These are phyloP conservation scores for Aureobasidium zeae DNA, from an alignment of 2,329 filamentous ascomycete species.

Conservation along the genomic window DNA sequence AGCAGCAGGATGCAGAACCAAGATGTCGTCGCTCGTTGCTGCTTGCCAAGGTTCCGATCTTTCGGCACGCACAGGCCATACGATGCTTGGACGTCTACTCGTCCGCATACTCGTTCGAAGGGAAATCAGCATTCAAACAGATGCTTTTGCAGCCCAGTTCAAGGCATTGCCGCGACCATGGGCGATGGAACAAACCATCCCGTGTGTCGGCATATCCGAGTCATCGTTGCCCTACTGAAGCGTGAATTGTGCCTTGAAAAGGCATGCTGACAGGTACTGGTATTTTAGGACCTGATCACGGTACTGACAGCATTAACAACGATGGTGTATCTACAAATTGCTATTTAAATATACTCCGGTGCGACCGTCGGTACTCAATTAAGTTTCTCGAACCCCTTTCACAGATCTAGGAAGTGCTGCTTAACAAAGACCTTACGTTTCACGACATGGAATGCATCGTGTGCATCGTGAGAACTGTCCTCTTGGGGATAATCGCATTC, in stretches of 20 bases:
- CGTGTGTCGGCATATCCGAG: background rate
- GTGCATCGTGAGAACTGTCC: background rate
- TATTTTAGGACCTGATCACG: background rate
- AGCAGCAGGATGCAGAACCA: no score
- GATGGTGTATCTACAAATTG: background rate
- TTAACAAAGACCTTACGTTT: background rate
- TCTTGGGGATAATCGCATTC: background rate
- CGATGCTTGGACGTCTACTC: no score
- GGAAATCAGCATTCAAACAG: no score
- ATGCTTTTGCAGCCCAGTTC: no score
- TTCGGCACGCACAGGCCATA: no score
- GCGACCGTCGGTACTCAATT: background rate
- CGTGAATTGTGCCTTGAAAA: conserved; percentile 4
- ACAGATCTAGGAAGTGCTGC: background rate
- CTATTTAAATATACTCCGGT: background rate
- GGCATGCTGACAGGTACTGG: conserved; percentile 8
- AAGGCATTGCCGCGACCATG: background rate
- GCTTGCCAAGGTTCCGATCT: no score
- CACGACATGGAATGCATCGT: background rate
- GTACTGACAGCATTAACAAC: background rate
- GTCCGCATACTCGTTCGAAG: no score
- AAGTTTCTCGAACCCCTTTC: background rate
- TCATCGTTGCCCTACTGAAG: background rate
- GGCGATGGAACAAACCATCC: background rate
- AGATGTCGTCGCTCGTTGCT: background rate